Conservation (phyloP, 371 early-diverging fungal genomes). For the Mortierella sp. region DNA sequence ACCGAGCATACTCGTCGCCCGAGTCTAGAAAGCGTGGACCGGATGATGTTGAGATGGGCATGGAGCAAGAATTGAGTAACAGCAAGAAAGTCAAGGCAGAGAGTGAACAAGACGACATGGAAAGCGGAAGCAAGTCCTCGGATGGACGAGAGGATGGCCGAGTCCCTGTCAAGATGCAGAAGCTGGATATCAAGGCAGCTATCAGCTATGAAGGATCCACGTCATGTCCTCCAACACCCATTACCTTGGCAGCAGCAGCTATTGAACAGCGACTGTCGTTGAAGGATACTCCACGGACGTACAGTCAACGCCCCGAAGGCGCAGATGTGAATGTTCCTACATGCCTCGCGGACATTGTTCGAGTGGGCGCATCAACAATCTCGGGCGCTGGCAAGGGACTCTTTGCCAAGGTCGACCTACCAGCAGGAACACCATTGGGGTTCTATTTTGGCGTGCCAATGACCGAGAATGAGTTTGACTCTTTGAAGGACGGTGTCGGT, state of each 20-base stretch:
- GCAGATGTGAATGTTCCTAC: too few relatives aligned
- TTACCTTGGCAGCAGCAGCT: background rate
- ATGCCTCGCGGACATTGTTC: conserved; percentile 68
- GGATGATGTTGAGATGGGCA: conserved; percentile 5
- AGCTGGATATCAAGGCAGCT: conserved; percentile 28
- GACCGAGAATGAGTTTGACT: conserved; percentile 90
- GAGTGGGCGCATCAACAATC: conserved; percentile 68
- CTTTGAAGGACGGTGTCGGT: conserved; percentile 80
- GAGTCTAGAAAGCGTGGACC: conserved; percentile 39
- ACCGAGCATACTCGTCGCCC: too few relatives aligned
- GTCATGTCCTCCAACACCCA: conserved; percentile 19
- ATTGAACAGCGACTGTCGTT: background rate
- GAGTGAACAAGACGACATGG: background rate
- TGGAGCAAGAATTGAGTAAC: conserved; percentile 4
- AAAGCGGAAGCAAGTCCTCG: background rate
- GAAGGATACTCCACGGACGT: conserved; percentile 2
- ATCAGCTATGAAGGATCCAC: conserved; percentile 6
- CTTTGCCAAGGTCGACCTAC: conserved; percentile 78
- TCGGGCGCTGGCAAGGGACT: conserved; percentile 78
- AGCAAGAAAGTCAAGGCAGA: conserved; percentile 44
- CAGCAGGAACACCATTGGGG: conserved; percentile 76
- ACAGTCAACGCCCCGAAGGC: too few relatives aligned
- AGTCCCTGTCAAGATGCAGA: conserved; percentile 23
- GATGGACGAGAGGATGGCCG: conserved; percentile 13
- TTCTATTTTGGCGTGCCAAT: conserved; percentile 94